Evolutionary conservation across 2,329 filamentous ascomycete species (phyloP), one percentile per base, ranked within the genome.

Genomic region (Thyridium curvatum): DNA sequence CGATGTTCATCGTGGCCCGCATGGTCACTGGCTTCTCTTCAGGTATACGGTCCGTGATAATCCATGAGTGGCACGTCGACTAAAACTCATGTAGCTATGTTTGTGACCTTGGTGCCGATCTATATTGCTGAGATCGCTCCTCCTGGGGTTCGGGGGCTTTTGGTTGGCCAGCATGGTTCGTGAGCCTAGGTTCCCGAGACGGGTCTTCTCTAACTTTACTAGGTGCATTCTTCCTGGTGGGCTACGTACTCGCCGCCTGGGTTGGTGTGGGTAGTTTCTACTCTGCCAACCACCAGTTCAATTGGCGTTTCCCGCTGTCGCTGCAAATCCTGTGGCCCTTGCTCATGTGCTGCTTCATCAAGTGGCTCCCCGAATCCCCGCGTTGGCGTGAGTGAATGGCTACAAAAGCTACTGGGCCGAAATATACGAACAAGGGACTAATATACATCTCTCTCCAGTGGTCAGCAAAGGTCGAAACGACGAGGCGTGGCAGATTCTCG

Each of bases 221-320:
- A 26, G 21, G 21, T 26, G 21, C 21, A 26, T 26, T 26, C 21
- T 26, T 26, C 21, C 21, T 26, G 6, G 6, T 26, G 21, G 21
- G 21, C 21, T 26, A 26, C 21, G 21, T 26, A 6, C 21, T 26
- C 10, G 21, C 21, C 10, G 21, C 21, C 21, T 60, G 55, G 56
- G 46, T 60, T 0, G 64, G 65, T 31, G 66, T 58, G 37, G 64
- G 58, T 2, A 54, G 56, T 14, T 57, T 48, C 14, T 54, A 54
- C n/a, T 52, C 51, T 12, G 46, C 55, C 4, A 60, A 52, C 1
- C 21, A 26, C 10, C 46, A 54, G 0, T 56, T 65, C 7, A 56
- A 60, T n/a, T 69, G 64, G 65, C 59, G 66, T 3, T 62, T 69
- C 34, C 66, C 66, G 0, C 56, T 70, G 12, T 56, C 56, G 5